Evolutionary conservation across 1,284 basidiomycete species (phyloP).

Genomic region (Papiliotrema flavescens): DNA sequence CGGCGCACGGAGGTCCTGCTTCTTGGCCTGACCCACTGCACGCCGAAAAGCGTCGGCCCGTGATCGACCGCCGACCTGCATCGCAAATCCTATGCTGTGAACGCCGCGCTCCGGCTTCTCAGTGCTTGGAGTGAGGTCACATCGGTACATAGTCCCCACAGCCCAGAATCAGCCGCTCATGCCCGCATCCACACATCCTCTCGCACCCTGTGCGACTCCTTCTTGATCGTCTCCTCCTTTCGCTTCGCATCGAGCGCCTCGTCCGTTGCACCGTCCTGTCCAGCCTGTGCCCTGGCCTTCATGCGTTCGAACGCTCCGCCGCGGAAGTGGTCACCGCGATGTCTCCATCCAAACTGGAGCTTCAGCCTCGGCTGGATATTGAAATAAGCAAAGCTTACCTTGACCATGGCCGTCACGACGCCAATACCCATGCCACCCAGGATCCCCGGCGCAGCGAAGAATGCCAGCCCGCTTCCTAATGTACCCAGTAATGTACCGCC

Average conservation of each 20-base stretch:
- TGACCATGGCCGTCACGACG: constrained; percentile 35
- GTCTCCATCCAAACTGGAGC: constrained; percentile 42
- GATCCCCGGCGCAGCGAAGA: constrained; percentile 45
- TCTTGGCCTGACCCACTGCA: no score
- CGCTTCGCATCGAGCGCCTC: constrained; percentile 33
- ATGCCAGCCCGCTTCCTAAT: constrained; percentile 40
- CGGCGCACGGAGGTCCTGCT: no score
- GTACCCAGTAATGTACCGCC: constrained; percentile 43
- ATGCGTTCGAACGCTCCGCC: constrained; percentile 33
- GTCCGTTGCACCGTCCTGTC: constrained; percentile 34
- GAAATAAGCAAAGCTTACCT: constrained; percentile 18
- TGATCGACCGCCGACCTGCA: no score
- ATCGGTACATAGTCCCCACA: not conserved
- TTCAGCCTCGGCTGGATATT: constrained; percentile 7
- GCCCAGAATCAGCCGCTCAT: not conserved
- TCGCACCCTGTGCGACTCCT: constrained; percentile 18
- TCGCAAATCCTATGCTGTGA: no score
- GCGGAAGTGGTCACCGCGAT: constrained; percentile 38
- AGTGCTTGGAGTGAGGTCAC: no score
- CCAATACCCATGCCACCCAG: constrained; percentile 41
- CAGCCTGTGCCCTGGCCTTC: constrained; percentile 27
- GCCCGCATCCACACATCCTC: constrained; percentile 31
- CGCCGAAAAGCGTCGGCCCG: no score
- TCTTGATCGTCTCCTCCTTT: constrained; percentile 10
- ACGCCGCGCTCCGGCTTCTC: no score